phyloP scores from a whole-genome alignment of 148 eudicot genomes.

The Silene latifolia region DNA sequence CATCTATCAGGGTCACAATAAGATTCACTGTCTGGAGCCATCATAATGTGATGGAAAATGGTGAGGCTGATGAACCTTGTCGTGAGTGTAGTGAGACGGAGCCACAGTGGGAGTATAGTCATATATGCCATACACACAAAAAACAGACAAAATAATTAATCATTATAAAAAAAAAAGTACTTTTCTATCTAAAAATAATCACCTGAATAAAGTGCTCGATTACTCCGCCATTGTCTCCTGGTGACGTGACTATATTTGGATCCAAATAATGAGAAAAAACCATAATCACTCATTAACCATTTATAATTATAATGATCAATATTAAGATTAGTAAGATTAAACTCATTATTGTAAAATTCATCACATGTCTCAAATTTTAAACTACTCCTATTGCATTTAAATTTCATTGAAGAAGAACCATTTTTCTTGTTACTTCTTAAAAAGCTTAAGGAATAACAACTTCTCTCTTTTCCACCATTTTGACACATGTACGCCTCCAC shows the following conservation, averaged over 20 bases:
- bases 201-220: slow-evolving; percentile 46
- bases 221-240: slow-evolving; percentile 33
- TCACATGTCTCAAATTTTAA: slow-evolving; percentile 40
- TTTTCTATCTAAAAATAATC: not conserved
- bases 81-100: too few species aligned
- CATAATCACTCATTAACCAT: slow-evolving; percentile 27
- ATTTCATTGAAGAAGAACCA: slow-evolving; percentile 18
- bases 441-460: slow-evolving; percentile 12
- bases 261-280: slow-evolving; percentile 33
- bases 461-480: slow-evolving; percentile 21
- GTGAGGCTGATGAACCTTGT: too few species aligned
- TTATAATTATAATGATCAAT: not conserved
- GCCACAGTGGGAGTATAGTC: too few species aligned
- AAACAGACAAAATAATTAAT: not conserved
- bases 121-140: too few species aligned
- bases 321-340: not conserved
- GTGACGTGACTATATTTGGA: slow-evolving; percentile 28
- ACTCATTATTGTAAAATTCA: slow-evolving; percentile 19
- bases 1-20: too few species aligned
- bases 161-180: not conserved
- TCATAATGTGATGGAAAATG: too few species aligned
- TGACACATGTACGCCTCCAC: slow-evolving; percentile 57
- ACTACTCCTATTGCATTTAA: slow-evolving; percentile 30
- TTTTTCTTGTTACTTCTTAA: slow-evolving; percentile 22
- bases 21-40: too few species aligned